These are phyloP conservation scores for Nyctanthes arbortristis DNA, from an alignment of 257 asterid genomes.

Conservation along the genomic window DNA sequence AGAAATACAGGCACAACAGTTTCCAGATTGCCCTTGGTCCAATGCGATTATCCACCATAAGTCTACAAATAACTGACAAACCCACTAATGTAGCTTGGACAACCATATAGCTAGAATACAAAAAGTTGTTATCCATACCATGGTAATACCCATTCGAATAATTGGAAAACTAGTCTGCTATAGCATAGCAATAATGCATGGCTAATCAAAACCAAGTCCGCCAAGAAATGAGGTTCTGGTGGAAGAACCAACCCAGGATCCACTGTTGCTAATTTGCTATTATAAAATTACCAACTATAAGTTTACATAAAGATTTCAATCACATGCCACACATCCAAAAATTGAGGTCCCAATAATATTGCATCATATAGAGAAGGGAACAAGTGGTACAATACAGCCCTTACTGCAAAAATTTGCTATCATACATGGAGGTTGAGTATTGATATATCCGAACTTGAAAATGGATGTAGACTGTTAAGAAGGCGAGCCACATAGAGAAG, in stretches of 20 bases:
- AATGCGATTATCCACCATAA: conserved; percentile 70
- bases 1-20: conserved; percentile 77
- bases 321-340: conserved; percentile 99
- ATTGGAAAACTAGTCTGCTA: conserved; percentile 82
- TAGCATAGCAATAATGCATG: conserved; percentile 88
- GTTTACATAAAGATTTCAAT: conserved; percentile 91
- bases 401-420: too few relatives aligned
- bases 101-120: conserved; percentile 98
- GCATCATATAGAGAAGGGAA: too few relatives aligned
- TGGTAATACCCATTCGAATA: conserved; percentile 82
- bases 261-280: conserved; percentile 84
- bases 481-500: too few relatives aligned
- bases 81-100: conserved; percentile 85
- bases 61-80: conserved; percentile 87
- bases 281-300: conserved; percentile 82
- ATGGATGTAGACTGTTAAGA: too few relatives aligned
- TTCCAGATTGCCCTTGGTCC: conserved; percentile 92
- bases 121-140: conserved; percentile 93
- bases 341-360: conserved; percentile 95
- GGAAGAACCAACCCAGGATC: conserved; percentile 98
- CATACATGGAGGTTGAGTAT: too few relatives aligned
- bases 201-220: conserved; percentile 82
- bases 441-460: too few relatives aligned
- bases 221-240: conserved; percentile 59
- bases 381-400: too few relatives aligned